phyloP scores from a whole-genome alignment of 306 rosid species.

The Alnus glutinosa region DNA sequence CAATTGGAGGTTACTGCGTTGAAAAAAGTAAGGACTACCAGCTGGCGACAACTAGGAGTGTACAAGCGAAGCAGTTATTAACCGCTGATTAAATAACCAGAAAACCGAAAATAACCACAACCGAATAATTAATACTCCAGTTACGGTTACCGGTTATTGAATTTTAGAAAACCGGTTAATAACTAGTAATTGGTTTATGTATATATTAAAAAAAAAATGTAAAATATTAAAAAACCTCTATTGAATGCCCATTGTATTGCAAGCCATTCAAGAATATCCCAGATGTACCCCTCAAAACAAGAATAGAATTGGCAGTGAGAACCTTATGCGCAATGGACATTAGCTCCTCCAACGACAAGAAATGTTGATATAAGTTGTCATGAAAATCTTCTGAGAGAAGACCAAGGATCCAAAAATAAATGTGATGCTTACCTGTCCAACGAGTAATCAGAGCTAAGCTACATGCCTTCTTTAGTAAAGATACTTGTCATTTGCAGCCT shows the following conservation, averaged over 20 bases:
- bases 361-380: slow-evolving; percentile 31
- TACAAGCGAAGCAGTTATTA: too few species aligned
- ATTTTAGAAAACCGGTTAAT: too few species aligned
- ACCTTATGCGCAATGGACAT: slow-evolving; percentile 50
- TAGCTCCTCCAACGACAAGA: slow-evolving; percentile 57
- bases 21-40: too few species aligned
- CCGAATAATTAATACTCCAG: too few species aligned
- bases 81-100: too few species aligned
- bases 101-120: too few species aligned
- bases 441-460: slow-evolving; percentile 69
- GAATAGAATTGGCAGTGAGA: slow-evolving; percentile 45
- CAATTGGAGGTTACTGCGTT: too few species aligned
- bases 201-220: too few species aligned
- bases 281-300: slow-evolving; percentile 57
- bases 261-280: slow-evolving; percentile 94
- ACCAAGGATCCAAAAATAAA: slow-evolving; percentile 71
- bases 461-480: slow-evolving; percentile 68
- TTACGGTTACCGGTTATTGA: too few species aligned
- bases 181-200: too few species aligned
- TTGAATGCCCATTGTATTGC: slow-evolving; percentile 39
- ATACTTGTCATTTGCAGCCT: slow-evolving; percentile 39
- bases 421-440: slow-evolving; percentile 85
- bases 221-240: too few species aligned
- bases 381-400: slow-evolving; percentile 60
- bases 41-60: too few species aligned